A percentile compares a stretch with the other conserved stretches of the same genome.
Conservation (phyloP, 2,329 filamentous ascomycete genomes). For the Cladosporium sp. region DNA sequence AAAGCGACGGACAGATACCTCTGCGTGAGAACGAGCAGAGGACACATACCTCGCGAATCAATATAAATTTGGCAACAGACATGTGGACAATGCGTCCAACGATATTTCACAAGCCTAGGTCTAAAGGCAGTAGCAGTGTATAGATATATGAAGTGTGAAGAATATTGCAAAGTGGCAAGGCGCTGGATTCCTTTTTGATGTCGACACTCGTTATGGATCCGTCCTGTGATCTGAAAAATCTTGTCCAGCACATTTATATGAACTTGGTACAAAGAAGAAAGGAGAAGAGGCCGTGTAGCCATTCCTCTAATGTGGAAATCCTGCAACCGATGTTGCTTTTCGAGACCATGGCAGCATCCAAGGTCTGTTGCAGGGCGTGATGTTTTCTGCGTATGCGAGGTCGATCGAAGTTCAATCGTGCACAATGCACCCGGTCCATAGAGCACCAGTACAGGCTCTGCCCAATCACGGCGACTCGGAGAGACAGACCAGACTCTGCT, state of each 20-base stretch:
- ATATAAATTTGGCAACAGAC: background rate
- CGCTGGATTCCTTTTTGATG: background rate
- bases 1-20: background rate
- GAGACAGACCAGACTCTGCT: background rate
- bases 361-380: background rate
- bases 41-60: background rate
- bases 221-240: background rate
- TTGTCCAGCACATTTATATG: background rate
- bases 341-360: background rate
- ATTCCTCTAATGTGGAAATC: background rate
- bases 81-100: background rate
- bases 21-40: background rate
- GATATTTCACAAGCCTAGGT: background rate
- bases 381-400: background rate
- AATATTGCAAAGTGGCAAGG: background rate
- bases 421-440: background rate
- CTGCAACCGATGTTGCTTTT: background rate
- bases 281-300: background rate
- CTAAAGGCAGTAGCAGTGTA: no score
- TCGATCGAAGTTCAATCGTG: background rate
- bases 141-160: background rate
- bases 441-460: background rate
- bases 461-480: background rate
- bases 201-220: background rate
- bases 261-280: background rate